Percentiles rank a stretch among this genome's conserved stretches.
Conservation (phyloP, 208 protist genomes). For the Novymonas esmeraldas region DNA sequence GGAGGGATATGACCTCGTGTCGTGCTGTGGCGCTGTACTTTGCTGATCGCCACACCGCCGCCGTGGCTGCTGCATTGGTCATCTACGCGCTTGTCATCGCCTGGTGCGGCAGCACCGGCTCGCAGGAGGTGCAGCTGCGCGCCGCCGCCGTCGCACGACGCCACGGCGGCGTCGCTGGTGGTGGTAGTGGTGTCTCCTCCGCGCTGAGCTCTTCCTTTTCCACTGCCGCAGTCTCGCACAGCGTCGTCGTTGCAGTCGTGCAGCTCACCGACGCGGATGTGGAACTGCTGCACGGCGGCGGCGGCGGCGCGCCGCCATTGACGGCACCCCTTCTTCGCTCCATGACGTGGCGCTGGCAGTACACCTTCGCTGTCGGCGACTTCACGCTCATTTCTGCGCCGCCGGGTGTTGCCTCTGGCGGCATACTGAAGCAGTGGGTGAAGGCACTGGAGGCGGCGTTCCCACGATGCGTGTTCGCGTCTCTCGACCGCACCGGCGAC, state of each 20-base stretch:
- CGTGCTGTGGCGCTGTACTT: conserved; percentile 12
- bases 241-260: conserved; percentile 7
- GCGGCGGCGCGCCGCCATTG: not conserved
- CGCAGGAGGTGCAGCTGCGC: conserved; percentile 9
- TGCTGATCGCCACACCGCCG: conserved; percentile 23
- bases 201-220: not conserved
- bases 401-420: not conserved
- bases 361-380: conserved; percentile 13
- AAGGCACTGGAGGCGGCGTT: conserved; percentile 1
- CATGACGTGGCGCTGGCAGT: conserved; percentile 19
- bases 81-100: conserved; percentile 15
- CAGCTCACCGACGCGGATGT: conserved; percentile 11
- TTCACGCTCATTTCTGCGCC: conserved; percentile 13
- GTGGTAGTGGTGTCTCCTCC: not conserved
- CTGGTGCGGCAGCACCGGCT: conserved; percentile 5
- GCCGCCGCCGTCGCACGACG: not conserved
- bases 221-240: not conserved
- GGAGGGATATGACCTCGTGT: conserved; percentile 8
- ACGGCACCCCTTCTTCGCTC: not conserved
- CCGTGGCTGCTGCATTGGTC: conserved; percentile 11
- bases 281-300: conserved; percentile 18
- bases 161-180: not conserved
- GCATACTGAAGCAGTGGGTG: conserved; percentile 13
- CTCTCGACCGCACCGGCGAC: not conserved
- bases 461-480: conserved; percentile 6